Conservation (phyloP, 805 yeast genomes). For the Metschnikowia arizonensis region DNA sequence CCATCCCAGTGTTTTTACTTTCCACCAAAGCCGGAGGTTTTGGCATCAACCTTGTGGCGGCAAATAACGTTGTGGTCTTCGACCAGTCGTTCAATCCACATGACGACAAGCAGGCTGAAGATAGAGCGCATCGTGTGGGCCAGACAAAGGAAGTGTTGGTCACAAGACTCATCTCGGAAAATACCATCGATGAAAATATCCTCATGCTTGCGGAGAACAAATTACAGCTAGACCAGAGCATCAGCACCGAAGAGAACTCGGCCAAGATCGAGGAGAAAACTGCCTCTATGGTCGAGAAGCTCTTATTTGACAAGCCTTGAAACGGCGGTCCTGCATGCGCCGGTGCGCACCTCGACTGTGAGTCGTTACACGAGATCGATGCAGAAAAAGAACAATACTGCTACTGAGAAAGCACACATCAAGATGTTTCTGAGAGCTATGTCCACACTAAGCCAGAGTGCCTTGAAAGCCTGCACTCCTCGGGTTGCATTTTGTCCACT, state of each 20-base stretch:
- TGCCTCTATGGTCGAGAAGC: slow-evolving; percentile 47
- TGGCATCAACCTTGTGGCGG: slow-evolving; percentile 94
- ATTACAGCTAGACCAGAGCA: slow-evolving; percentile 73
- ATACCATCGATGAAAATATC: slow-evolving; percentile 87
- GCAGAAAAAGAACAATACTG: slow-evolving; percentile 2
- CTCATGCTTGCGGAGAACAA: slow-evolving; percentile 83
- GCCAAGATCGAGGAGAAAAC: slow-evolving; percentile 49
- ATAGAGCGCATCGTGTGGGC: slow-evolving; percentile 96
- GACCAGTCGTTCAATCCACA: slow-evolving; percentile 97
- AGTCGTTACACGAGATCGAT: slow-evolving; percentile 5
- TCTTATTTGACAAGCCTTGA: slow-evolving; percentile 34
- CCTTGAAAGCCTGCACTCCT: neutral
- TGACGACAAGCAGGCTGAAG: slow-evolving; percentile 98
- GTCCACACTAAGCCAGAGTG: neutral
- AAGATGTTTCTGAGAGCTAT: slow-evolving; percentile 2
- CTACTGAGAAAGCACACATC: neutral
- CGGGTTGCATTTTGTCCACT: neutral
- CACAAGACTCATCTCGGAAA: slow-evolving; percentile 62
- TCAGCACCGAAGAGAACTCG: slow-evolving; percentile 43
- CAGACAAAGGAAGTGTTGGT: slow-evolving; percentile 83
- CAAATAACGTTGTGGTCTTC: slow-evolving; percentile 84
- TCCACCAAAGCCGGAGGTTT: slow-evolving; percentile 99
- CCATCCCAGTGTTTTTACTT: slow-evolving; percentile 79
- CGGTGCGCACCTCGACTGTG: slow-evolving; percentile 1
- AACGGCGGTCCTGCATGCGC: slow-evolving; percentile 1